Evolutionary conservation across 2,329 filamentous ascomycete species (phyloP).

Genomic region (Exserohilum turcica): DNA sequence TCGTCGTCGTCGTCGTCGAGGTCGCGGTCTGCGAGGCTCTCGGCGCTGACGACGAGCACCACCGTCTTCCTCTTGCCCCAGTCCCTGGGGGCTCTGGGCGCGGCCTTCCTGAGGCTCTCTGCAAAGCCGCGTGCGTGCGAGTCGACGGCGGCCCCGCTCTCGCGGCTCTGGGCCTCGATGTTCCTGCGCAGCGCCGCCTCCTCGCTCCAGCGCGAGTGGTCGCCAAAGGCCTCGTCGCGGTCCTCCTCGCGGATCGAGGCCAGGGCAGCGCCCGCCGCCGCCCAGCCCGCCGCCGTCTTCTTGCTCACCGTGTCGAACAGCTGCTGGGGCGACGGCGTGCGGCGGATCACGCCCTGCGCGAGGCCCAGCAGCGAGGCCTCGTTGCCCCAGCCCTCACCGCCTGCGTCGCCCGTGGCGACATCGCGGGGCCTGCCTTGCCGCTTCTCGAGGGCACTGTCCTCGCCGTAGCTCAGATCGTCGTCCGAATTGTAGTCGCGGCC

Average conservation of each 20-base stretch:
- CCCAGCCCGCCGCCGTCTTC: constrained; percentile 78
- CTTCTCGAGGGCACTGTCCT: constrained; percentile 36
- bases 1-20: constrained; percentile 63
- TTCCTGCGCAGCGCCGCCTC: constrained; percentile 73
- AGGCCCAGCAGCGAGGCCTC: constrained; percentile 71
- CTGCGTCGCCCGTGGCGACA: constrained; percentile 31
- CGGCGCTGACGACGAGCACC: constrained; percentile 86
- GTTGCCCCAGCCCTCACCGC: constrained; percentile 33
- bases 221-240: constrained; percentile 71
- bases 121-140: constrained; percentile 42
- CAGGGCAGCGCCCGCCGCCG: constrained; percentile 81
- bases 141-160: constrained; percentile 42
- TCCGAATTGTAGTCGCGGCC: constrained; percentile 70
- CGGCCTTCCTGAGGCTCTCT: constrained; percentile 31
- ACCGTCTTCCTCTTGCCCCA: constrained; percentile 67
- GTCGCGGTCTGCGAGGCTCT: constrained; percentile 62
- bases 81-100: constrained; percentile 15
- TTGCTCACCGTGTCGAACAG: constrained; percentile 83
- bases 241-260: constrained; percentile 85
- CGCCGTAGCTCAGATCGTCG: constrained; percentile 50
- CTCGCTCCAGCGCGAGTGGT: constrained; percentile 91
- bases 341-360: constrained; percentile 78
- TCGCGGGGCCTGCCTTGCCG: constrained; percentile 28
- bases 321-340: constrained; percentile 86
- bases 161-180: constrained; percentile 44